Evolutionary conservation across 139 green algal species (phyloP), one percentile per base, ranked within the genome.

Genomic region (Diplosphaera chodatii): DNA sequence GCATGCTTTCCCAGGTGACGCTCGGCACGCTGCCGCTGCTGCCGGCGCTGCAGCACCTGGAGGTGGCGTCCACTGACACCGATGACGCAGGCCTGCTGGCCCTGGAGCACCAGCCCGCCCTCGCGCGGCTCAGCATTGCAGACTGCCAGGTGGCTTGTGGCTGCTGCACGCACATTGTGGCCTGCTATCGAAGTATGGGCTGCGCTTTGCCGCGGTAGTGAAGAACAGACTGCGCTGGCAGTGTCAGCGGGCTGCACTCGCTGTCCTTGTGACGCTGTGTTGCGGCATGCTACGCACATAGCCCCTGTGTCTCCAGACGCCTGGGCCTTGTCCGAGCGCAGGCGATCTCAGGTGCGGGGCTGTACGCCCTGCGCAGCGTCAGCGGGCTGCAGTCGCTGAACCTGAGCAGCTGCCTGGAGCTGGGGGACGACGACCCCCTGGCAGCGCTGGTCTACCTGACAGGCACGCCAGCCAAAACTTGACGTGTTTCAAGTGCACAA

Each of bases 391-490:
- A 23, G 48, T 59, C 48, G 13, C 48, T 59, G 16, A 59, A 59
- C 48, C 48, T 59, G 48, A 59, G 48, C 48, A 59, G 48, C 48
- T 59, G 48, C 48, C 48, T 59, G 48, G 48, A 59, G 48, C 48
- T 59, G 16, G 48, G 48, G 13, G 48, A 59, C 10, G 48, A 59
- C 48, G 48, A 59, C 48, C 48, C 48, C 13, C 48, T 59, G 48
- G 10, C 16, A 3, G 48, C 48, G 13, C 22, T 59, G 3, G 13
- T n/a, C 13, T 25, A 27, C 48, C 48, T 59, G 10, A 59, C 48
- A 23, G 18, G 48, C 25, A 18, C 4, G 48, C 18, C 48, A n/a
- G n/a, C n/a, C n/a, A n/a, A n/a, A n/a, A n/a, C n/a, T n/a, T n/a
- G n/a, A n/a, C n/a, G n/a, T n/a, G n/a, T n/a, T n/a, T n/a, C n/a